phyloP scores from a whole-genome alignment of 2,329 filamentous ascomycete species.

The Pseudonectria buxi region DNA sequence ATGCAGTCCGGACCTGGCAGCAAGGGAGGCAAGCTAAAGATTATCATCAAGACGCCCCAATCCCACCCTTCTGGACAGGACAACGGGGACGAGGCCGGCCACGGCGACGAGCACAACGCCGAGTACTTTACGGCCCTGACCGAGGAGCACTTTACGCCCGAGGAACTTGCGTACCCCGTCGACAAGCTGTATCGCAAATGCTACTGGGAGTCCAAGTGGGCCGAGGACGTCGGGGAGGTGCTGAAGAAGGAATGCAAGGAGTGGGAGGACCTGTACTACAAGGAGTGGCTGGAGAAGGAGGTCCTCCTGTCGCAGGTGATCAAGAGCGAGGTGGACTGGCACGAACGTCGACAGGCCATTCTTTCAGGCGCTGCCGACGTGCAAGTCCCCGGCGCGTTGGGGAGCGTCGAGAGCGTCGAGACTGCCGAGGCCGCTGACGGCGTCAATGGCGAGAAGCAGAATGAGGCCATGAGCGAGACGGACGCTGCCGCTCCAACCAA shows the following conservation, averaged over 20 bases:
- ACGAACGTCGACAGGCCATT: constrained; percentile 50
- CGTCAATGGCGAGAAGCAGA: constrained; percentile 4
- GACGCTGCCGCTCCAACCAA: constrained; percentile 2
- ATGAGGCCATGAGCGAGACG: constrained; percentile 2
- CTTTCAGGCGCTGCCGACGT: constrained; percentile 42
- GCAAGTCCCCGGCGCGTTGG: constrained; percentile 30
- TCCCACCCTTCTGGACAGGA: constrained; percentile 52
- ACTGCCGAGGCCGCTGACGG: neutral
- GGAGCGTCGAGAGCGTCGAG: constrained; percentile 21
- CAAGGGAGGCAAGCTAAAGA: constrained; percentile 51
- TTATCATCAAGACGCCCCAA: constrained; percentile 56
- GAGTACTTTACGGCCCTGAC: constrained; percentile 52
- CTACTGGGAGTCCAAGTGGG: constrained; percentile 66
- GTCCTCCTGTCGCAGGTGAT: constrained; percentile 68
- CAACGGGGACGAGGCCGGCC: constrained; percentile 47
- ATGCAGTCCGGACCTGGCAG: constrained; percentile 43
- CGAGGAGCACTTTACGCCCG: constrained; percentile 54
- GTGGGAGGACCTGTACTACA: constrained; percentile 59
- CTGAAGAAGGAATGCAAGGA: constrained; percentile 59
- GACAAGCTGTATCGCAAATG: constrained; percentile 61
- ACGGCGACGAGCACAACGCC: constrained; percentile 48
- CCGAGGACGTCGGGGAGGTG: constrained; percentile 57
- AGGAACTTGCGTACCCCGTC: constrained; percentile 56
- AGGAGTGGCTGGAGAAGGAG: constrained; percentile 77
- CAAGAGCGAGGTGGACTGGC: constrained; percentile 59